Conservation (phyloP, 257 asterid genomes). For the Marsdenia floribunda region DNA sequence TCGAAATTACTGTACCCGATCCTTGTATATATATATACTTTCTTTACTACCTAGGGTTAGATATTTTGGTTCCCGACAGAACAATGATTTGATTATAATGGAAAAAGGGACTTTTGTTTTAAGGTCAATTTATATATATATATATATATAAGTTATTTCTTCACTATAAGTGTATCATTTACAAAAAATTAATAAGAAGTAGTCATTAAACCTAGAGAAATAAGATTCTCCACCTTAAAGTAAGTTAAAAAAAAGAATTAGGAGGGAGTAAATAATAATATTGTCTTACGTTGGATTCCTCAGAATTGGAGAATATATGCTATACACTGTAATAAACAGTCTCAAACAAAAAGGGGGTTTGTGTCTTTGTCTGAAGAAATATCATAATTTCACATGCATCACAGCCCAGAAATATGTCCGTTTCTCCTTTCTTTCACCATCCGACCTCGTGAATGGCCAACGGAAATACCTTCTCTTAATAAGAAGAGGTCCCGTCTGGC, state of each 20-base stretch:
- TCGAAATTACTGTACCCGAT: no score
- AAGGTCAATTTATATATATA: background rate
- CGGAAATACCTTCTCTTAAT: background rate
- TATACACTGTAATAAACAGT: background rate
- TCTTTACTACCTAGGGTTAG: background rate
- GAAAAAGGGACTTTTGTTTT: no score
- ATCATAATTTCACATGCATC: constrained; percentile 24
- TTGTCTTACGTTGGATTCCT: background rate
- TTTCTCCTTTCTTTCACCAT: constrained; percentile 4
- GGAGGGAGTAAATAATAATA: background rate
- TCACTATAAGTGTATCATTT: background rate
- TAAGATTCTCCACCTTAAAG: no score
- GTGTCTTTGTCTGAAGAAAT: constrained; percentile 13
- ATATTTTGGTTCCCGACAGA: background rate
- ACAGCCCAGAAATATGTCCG: constrained; percentile 22
- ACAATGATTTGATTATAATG: background rate
- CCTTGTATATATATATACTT: no score
- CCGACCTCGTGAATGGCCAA: constrained; percentile 18
- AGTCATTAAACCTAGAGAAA: no score
- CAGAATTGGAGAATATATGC: constrained; percentile 7
- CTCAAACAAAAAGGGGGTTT: constrained; percentile 17
- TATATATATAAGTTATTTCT: background rate
- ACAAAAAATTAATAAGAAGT: no score
- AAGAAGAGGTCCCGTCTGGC: no score
- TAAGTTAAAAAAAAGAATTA: no score